Percentiles rank a stretch among this genome's conserved stretches.
Conservation (phyloP, 768 basidiomycete species). For the Chalciporus chontae region DNA sequence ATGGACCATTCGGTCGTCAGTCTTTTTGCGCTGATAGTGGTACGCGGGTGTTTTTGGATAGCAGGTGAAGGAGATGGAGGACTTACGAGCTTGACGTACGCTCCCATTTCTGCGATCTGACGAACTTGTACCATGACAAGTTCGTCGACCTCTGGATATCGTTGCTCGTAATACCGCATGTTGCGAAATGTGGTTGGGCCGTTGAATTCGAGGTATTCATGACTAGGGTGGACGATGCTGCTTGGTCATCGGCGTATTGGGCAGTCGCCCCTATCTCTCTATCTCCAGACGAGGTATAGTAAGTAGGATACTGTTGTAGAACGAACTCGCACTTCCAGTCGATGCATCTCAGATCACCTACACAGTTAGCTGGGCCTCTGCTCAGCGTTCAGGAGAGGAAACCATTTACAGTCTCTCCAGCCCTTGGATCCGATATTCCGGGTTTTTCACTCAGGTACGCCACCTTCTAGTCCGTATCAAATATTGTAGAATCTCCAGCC, state of each 20-base stretch:
- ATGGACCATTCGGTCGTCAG: neutral
- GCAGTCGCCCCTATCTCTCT: neutral
- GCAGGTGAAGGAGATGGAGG: neutral
- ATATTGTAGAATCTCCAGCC: too few species aligned
- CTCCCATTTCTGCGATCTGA: conserved; percentile 99
- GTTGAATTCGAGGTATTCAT: neutral
- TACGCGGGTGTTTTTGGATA: neutral
- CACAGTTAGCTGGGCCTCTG: too few species aligned
- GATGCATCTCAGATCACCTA: too few species aligned
- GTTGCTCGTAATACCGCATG: conserved; percentile 93
- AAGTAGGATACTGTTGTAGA: too few species aligned
- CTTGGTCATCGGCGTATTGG: neutral
- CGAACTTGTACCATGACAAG: conserved; percentile 99
- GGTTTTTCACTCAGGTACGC: too few species aligned
- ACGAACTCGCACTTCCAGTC: too few species aligned
- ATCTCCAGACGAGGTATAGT: too few species aligned
- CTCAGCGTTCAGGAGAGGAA: neutral
- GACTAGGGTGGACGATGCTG: neutral
- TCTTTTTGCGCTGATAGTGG: neutral
- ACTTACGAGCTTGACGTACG: conserved; percentile 94
- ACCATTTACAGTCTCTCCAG: too few species aligned
- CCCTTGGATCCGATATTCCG: too few species aligned
- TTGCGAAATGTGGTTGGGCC: neutral
- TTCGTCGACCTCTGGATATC: conserved; percentile 95
- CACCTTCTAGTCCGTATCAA: too few species aligned